Percentiles rank a stretch among this genome's conserved stretches.
Conservation (phyloP, 1,284 basidiomycete species). For the Chondrostereum purpureum region DNA sequence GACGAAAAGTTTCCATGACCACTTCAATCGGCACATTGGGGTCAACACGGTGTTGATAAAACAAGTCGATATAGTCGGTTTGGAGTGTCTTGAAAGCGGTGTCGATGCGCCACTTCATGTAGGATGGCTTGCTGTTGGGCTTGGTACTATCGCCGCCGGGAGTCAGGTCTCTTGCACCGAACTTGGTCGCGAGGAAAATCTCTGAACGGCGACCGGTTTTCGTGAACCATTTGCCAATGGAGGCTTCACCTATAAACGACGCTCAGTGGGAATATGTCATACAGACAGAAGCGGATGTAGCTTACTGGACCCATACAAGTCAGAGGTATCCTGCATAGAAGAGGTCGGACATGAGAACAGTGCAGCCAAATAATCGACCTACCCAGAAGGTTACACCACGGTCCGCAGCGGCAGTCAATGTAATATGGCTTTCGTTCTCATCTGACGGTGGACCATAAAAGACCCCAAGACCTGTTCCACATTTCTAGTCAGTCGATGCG, state of each 20-base stretch:
- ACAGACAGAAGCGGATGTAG: too few species aligned
- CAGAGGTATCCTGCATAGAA: conserved; percentile 6
- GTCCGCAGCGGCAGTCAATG: conserved; percentile 14
- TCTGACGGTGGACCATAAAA: conserved; percentile 9
- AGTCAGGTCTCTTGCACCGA: conserved; percentile 20
- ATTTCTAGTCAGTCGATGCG: neutral
- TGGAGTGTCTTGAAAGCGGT: conserved; percentile 27
- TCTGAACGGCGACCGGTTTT: conserved; percentile 30
- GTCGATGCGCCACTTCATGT: conserved; percentile 22
- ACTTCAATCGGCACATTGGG: conserved; percentile 11
- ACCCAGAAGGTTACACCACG: conserved; percentile 16
- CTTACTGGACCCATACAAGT: conserved; percentile 6
- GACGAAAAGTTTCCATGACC: conserved; percentile 12
- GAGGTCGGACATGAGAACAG: neutral
- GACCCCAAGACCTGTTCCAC: conserved; percentile 7
- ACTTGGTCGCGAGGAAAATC: conserved; percentile 41
- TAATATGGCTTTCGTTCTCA: conserved; percentile 11
- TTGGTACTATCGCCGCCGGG: neutral
- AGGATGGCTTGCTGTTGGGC: conserved; percentile 15
- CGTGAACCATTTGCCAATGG: conserved; percentile 26
- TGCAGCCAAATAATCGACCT: too few species aligned
- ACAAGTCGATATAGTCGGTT: conserved; percentile 26
- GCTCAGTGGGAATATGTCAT: neutral
- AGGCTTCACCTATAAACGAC: neutral
- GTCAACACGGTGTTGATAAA: conserved; percentile 31